Conservation (phyloP, 2,329 filamentous ascomycete species). For the Aspergillus viridinutans region DNA sequence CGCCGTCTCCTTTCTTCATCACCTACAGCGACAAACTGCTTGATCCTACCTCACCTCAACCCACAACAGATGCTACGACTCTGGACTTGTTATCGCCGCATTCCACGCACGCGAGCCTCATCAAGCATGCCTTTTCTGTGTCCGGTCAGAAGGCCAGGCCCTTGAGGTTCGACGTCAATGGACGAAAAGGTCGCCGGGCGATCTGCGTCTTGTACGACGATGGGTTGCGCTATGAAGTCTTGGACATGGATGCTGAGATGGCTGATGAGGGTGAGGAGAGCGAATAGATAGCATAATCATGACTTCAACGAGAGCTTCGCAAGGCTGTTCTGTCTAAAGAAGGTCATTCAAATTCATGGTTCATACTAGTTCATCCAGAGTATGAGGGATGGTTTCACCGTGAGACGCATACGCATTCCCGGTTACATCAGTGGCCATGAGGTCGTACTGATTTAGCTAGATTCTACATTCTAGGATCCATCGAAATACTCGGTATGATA, state of each 20-base stretch:
- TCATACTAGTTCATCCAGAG: background rate
- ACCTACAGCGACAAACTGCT: constrained; percentile 18
- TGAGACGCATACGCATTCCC: background rate
- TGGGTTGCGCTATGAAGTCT: constrained; percentile 50
- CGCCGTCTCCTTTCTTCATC: constrained; percentile 10
- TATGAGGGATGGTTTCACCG: constrained; percentile 11
- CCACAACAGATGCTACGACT: constrained; percentile 5
- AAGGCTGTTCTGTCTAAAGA: background rate
- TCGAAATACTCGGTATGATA: background rate
- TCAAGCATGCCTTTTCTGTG: constrained; percentile 46
- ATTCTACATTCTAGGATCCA: background rate
- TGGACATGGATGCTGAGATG: constrained; percentile 50
- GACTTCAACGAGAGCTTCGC: background rate
- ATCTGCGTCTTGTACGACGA: constrained; percentile 54
- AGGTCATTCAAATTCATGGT: background rate
- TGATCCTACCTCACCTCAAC: constrained; percentile 9
- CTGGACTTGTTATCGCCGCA: constrained; percentile 19
- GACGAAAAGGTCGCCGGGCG: constrained; percentile 49
- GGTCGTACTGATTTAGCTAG: background rate
- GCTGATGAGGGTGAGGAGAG: constrained; percentile 27
- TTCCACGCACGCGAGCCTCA: constrained; percentile 17
- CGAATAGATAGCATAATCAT: constrained; percentile 9
- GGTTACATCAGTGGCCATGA: background rate
- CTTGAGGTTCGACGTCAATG: constrained; percentile 51
- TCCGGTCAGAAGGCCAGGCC: constrained; percentile 45